Evolutionary conservation across 768 basidiomycete species (phyloP).

Genomic region (Cubamyces sp.): DNA sequence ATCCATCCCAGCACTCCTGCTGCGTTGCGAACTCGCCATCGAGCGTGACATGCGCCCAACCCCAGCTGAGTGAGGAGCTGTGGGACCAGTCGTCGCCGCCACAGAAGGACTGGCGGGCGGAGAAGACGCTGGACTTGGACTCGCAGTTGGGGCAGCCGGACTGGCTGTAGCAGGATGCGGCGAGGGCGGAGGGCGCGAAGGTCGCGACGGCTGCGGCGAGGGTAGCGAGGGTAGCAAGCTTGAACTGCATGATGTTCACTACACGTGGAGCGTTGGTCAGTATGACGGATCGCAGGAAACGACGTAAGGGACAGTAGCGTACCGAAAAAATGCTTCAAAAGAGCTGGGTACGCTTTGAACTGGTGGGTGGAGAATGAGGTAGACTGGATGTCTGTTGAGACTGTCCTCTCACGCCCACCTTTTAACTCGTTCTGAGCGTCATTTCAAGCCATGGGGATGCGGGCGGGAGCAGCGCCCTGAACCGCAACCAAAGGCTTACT

Average conservation of each 20-base stretch:
- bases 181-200: not conserved
- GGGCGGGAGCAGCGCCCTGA: no score
- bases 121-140: not conserved
- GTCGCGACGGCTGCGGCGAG: not conserved
- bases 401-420: no score
- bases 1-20: not conserved
- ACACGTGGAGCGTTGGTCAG: no score
- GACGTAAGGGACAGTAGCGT: not conserved
- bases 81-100: not conserved
- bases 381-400: no score
- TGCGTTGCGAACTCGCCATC: not conserved
- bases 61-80: not conserved
- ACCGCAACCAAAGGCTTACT: no score
- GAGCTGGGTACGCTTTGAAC: no score
- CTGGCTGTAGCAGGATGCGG: not conserved
- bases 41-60: not conserved
- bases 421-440: no score
- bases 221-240: not conserved
- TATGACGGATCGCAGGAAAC: not conserved
- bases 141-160: not conserved
- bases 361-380: no score
- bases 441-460: no score
- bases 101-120: not conserved
- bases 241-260: conserved; percentile 3
- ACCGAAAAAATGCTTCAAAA: no score